Evolutionary conservation across 257 asterid genomes (phyloP).

Genomic region (Mitragyna speciosa): DNA sequence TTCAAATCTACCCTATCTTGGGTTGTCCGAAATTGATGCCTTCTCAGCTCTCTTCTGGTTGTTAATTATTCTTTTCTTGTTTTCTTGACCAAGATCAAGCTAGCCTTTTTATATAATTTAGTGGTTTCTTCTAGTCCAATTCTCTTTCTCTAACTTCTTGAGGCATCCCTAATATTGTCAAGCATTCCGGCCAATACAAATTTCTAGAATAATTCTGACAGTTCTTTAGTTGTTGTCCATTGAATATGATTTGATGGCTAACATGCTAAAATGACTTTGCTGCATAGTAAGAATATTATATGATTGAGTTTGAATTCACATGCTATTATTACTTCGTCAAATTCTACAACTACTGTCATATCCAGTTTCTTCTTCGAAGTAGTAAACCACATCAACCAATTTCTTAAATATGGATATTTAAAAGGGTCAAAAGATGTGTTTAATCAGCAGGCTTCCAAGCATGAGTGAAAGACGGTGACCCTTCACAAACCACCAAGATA

Average conservation of each 20-base stretch:
- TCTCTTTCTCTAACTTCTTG: no score
- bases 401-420: background rate
- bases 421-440: conserved; percentile 7
- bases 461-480: background rate
- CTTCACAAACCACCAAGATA: background rate
- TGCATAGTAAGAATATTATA: no score
- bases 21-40: background rate
- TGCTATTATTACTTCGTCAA: background rate
- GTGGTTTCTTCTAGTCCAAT: background rate
- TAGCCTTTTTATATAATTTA: background rate
- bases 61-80: background rate
- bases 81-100: background rate
- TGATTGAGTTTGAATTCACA: background rate
- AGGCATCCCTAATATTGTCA: no score
- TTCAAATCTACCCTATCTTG: background rate
- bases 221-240: background rate
- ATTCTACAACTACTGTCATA: background rate
- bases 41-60: background rate
- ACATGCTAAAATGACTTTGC: background rate
- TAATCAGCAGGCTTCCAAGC: background rate
- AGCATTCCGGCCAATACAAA: no score
- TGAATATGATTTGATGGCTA: background rate
- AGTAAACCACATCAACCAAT: background rate
- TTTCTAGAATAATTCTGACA: background rate
- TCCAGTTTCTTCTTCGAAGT: background rate